Percentiles rank a stretch among this genome's conserved stretches.
phyloP scores from a whole-genome alignment of 306 rosid genomes.

The Betula pendula region DNA sequence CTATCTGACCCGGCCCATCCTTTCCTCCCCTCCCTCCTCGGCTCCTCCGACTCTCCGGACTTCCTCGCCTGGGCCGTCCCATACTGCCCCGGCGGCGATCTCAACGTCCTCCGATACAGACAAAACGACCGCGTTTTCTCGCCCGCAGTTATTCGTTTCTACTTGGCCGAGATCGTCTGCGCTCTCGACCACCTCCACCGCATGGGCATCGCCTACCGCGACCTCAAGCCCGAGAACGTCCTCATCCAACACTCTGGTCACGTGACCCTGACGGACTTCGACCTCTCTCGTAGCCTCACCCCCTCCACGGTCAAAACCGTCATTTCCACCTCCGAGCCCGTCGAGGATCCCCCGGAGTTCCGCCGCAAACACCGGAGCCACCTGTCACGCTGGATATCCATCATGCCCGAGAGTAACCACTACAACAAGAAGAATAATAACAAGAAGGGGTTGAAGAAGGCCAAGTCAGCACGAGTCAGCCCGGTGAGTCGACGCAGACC shows the following conservation, averaged over 20 bases:
- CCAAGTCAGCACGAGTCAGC: conserved; percentile 74
- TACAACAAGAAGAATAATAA: background rate
- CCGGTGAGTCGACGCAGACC: conserved; percentile 68
- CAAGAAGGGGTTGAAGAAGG: conserved; percentile 40
- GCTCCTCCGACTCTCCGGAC: conserved; percentile 47
- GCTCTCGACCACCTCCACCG: conserved; percentile 75
- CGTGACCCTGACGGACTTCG: conserved; percentile 93
- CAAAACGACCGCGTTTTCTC: conserved; percentile 81
- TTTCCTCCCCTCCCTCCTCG: conserved; percentile 64
- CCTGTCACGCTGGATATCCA: conserved; percentile 52
- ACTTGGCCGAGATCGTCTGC: conserved; percentile 80
- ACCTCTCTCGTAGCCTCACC: conserved; percentile 68
- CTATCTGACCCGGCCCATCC: conserved; percentile 59
- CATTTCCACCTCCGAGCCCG: background rate
- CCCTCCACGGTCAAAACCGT: conserved; percentile 28
- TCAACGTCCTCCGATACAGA: conserved; percentile 77
- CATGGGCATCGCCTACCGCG: conserved; percentile 83
- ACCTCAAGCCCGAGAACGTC: conserved; percentile 91
- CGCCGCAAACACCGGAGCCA: conserved; percentile 43
- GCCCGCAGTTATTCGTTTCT: conserved; percentile 71
- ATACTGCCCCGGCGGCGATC: conserved; percentile 92
- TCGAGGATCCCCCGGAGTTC: conserved; percentile 25
- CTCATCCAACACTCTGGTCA: conserved; percentile 88
- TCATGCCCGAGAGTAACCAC: background rate
- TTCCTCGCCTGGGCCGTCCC: conserved; percentile 85